A percentile compares a stretch with the other conserved stretches of the same genome.
These are phyloP conservation scores for Selaginella moellendorffii DNA, from an alignment of 75 land plant genomes.

Conservation along the genomic window DNA sequence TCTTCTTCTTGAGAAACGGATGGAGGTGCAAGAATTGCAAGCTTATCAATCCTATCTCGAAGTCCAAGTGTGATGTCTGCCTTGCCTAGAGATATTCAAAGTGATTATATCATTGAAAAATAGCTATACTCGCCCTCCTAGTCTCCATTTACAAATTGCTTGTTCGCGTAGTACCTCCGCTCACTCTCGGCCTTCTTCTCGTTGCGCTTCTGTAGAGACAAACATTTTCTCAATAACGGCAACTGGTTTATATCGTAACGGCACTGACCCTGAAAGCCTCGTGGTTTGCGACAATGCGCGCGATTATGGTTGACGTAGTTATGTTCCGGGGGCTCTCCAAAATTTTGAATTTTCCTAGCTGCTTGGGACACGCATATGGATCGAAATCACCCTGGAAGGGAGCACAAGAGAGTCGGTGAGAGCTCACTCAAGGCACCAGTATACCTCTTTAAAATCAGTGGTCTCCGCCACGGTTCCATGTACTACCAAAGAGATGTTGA, in stretches of 20 bases:
- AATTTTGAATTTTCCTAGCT: conserved; percentile 49
- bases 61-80: no score
- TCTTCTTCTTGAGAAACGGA: no score
- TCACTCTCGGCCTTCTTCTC: conserved; percentile 81
- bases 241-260: no score
- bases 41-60: no score
- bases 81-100: no score
- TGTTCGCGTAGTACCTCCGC: conserved; percentile 62
- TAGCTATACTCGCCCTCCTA: no score
- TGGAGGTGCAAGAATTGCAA: no score
- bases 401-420: background rate
- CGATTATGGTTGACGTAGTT: conserved; percentile 88
- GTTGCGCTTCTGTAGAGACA: conserved; percentile 61
- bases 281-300: conserved; percentile 82
- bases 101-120: no score
- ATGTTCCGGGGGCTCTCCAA: conserved; percentile 77
- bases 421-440: conserved; percentile 2
- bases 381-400: conserved; percentile 43
- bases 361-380: conserved; percentile 73
- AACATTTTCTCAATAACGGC: no score
- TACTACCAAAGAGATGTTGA: conserved; percentile 89
- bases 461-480: conserved; percentile 89
- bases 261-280: conserved; percentile 97
- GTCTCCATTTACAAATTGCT: conserved; percentile 58
- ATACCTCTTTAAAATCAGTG: conserved; percentile 47